Evolutionary conservation across 495 filamentous ascomycete genomes (phyloP), one percentile per base, ranked within the genome.

Genomic region (Thermochaetoides thermophila): DNA sequence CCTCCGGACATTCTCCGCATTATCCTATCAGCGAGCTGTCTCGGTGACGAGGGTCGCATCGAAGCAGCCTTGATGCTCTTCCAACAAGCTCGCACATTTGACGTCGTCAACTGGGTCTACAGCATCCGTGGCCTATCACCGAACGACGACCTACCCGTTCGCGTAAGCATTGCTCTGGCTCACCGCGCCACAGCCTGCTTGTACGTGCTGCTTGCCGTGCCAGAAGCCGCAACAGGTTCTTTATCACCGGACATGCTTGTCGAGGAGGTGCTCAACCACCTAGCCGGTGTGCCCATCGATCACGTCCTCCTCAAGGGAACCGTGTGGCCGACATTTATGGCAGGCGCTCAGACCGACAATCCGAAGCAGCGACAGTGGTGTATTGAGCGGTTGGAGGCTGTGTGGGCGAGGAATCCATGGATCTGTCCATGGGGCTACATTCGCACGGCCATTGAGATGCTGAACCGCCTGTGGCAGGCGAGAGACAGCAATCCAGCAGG

Each of bases 281-380:
- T 74, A 15, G 49, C 56, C 8, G 48, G 41, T 12, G 44, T 76
- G 19, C 54, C 59, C n/a, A 45, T 59, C 12, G 50, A 68, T 4
- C 51, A 59, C 3, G 43, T 55, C 0, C 39, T 67, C 11, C 63
- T 72, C 44, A 76, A 75, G 32, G 73, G 62, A 12, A 62, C 66
- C 0, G 55, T 69, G 0, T 75, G 69, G 71, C 68, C 71, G 0
- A 66, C 71, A 1, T 71, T 72, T 27, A 51, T 75, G 23, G 65
- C 64, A 0, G 70, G 68, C 1, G 48, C 72, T 3, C 69, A 73
- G 21, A 53, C 59, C 4, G 44, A 56, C 27, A 47, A 56, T 7
- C 24, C 38, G 5, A 27, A 26, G 1, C 45, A 45, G 22, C 40
- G 62, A 12, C 27, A 27, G 1, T 61, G 58, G 59, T 53, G 53